Base-by-base conservation (phyloP, 805 yeast species). In the Myxozyma neotropica region DNA sequence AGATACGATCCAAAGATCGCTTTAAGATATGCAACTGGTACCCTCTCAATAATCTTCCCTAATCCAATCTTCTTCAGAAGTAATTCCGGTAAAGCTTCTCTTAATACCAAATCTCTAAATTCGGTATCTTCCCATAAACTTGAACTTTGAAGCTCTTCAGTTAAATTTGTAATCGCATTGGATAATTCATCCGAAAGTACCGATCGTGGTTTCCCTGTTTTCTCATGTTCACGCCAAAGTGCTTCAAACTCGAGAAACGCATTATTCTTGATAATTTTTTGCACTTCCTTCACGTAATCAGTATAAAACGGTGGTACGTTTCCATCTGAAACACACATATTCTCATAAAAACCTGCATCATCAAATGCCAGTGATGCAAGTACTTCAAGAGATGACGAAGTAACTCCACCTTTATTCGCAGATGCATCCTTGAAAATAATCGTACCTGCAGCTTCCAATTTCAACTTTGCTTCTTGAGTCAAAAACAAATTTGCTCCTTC, bases 401-500 rank as follows among this genome's bases (percentile, higher is more conserved):
- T 93, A 54, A 93, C 99, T 77, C 99, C 99, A 71, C 99, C 99
- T 77, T 93, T 93, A 77, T 93, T 93, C 46, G 97, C 91, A 12
- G 97, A 89, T 15, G 98, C 96, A 78, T 93, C 99, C 75, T 94
- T 94, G 77, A 89, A 89, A 54, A 94, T 80, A 54, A 91, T 74
- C 53, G 89, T 85, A 40, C 98, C 98, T 33, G 96, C 94, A 45
- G 81, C 78, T 76, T 94, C 99, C 57, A 93, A 80, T 50, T 83
- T 82, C 33, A 93, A 75, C 78, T 93, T 94, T 53, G 98, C 97
- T 40, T 90, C 83, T 77, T 94, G 98, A 1, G 98, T 90, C 64
- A 93, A 87, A 76, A 93, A 94, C 74, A 93, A 80, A 75, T 93
- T 94, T 57, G 99, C 99, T 72, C 99, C 99, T 78, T 93, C 99